Evolutionary conservation across 257 asterid genomes (phyloP), one percentile per base, ranked within the genome.

Genomic region (Rauvolfia tetraphylla): DNA sequence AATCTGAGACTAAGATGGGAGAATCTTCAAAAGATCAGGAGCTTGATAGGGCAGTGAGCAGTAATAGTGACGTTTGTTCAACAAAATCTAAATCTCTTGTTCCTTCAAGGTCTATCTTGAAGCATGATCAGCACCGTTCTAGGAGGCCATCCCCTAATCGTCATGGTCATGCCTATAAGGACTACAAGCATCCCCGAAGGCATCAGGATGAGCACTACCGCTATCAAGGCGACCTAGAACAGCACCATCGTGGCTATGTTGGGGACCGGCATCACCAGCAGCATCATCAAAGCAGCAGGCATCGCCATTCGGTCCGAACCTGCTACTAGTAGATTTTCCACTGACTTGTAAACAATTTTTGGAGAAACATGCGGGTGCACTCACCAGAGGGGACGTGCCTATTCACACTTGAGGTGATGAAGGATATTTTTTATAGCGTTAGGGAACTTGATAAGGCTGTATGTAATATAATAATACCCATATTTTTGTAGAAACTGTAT

Each of bases 41-140:
- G 67, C 25, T 49, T 72, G 76, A 58, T 53, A 53, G 42, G 22
- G 49, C 38, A 72, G 76, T 49, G 10, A 72, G 67, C 38, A 72
- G 49, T 20, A 31, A 67, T 51, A 41, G 49, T n/a, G 66, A 72
- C 15, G 23, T 72, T 53, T 29, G 42, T 17, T 51, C 75, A 27
- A 48, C 17, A 8, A 72, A 72, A 49, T 53, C 54, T 29, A 51
- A 72, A 71, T 18, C 33, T 27, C 22, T 49, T 53, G 27, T 53
- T 22, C 7, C 25, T 22, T 20, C 10, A 53, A 53, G 7, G 10
- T 18, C 59, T 53, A 53, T 1, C 34, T 58, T 3, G 22, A 23
- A 51, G 23, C 57, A 51, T 17, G 23, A 51, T 51, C 57, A 51
- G 11, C 65, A 58, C 17, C 65, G 6, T 1, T 25, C 34, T 9